A percentile compares a stretch with the other conserved stretches of the same genome.
Conservation (phyloP, 805 yeast species). For the Citeromyces matritensis region DNA sequence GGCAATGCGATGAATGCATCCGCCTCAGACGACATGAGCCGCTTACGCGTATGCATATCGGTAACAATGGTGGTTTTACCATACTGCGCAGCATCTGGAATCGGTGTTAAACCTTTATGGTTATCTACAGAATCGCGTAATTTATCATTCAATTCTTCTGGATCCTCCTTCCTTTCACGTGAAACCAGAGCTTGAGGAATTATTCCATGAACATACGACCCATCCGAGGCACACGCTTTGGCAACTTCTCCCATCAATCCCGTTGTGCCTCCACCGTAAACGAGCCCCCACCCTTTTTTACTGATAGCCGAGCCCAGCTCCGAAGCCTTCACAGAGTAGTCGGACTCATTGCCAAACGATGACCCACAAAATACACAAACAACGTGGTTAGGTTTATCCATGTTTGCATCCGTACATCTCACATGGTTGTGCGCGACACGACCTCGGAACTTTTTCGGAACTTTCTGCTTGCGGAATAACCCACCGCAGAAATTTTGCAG, state of each 20-base stretch:
- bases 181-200: conserved; percentile 75
- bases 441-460: background rate
- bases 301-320: conserved; percentile 48
- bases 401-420: background rate
- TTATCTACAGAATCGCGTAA: conserved; percentile 37
- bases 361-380: conserved; percentile 86
- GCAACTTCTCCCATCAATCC: conserved; percentile 76
- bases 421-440: no score
- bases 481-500: background rate
- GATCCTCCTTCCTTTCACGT: conserved; percentile 42
- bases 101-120: conserved; percentile 53
- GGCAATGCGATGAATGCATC: conserved; percentile 82
- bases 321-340: conserved; percentile 36
- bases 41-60: conserved; percentile 85
- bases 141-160: conserved; percentile 24
- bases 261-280: conserved; percentile 85
- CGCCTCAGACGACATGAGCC: conserved; percentile 77
- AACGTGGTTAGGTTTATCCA: conserved; percentile 16
- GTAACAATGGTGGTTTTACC: conserved; percentile 71
- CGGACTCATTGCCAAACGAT: conserved; percentile 43
- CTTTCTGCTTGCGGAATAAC: background rate
- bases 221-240: conserved; percentile 35
- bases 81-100: conserved; percentile 42
- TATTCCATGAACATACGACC: conserved; percentile 69
- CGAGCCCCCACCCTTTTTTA: conserved; percentile 50